Evolutionary conservation across 805 yeast genomes (phyloP).

Genomic region (Spathaspora passalidarum): DNA sequence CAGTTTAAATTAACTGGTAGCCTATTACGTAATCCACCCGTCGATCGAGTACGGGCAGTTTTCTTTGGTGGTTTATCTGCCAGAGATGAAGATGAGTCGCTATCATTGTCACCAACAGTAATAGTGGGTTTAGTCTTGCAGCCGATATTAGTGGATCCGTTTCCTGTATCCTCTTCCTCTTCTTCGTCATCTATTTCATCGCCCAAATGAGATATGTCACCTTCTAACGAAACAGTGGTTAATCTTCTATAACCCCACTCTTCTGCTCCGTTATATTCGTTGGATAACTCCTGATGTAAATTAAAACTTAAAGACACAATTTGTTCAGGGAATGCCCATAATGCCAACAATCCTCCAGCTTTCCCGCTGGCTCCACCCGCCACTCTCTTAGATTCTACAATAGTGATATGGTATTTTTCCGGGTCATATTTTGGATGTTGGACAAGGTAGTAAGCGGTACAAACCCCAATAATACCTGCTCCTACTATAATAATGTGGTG

Average conservation of each 20-base stretch:
- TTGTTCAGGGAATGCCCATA: constrained; percentile 97
- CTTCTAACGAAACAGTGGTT: constrained; percentile 83
- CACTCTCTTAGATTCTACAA: constrained; percentile 84
- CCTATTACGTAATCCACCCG: constrained; percentile 4
- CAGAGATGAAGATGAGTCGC: constrained; percentile 14
- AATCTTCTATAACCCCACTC: constrained; percentile 94
- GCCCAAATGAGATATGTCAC: constrained; percentile 52
- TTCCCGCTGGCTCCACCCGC: constrained; percentile 98
- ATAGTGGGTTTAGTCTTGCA: constrained; percentile 2
- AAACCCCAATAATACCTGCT: constrained; percentile 95
- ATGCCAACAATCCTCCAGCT: constrained; percentile 92
- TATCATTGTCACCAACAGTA: constrained; percentile 8
- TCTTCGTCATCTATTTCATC: constrained; percentile 23
- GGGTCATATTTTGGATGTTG: constrained; percentile 79
- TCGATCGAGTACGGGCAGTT: constrained; percentile 29
- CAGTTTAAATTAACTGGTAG: constrained; percentile 70
- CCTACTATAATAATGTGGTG: constrained; percentile 83
- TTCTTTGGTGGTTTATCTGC: constrained; percentile 34
- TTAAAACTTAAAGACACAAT: constrained; percentile 85
- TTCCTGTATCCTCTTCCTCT: constrained; percentile 17
- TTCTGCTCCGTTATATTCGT: constrained; percentile 73
- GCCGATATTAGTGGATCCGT: constrained; percentile 7
- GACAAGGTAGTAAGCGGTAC: constrained; percentile 87
- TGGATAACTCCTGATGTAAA: constrained; percentile 79
- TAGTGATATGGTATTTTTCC: constrained; percentile 71